Conservation (phyloP, 106 monocot species). For the Acanthochlamys bracteata region DNA sequence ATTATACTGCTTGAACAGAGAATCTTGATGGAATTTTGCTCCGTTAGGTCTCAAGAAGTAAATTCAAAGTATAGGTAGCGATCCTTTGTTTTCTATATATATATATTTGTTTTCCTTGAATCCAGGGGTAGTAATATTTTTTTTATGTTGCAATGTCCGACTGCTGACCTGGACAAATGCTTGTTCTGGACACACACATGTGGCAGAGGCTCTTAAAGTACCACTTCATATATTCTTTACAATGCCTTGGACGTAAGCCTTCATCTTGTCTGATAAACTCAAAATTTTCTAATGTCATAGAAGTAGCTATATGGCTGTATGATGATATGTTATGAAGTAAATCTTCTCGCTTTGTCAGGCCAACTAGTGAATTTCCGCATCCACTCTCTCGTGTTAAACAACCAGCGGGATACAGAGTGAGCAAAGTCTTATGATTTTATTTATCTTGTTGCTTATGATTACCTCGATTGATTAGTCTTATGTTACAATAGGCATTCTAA, state of each 20-base stretch:
- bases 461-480: background rate
- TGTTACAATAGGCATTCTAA: background rate
- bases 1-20: too few species aligned
- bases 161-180: conserved; percentile 37
- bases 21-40: too few species aligned
- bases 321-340: background rate
- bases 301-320: background rate
- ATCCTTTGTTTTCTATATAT: too few species aligned
- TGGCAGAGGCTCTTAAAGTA: conserved; percentile 92
- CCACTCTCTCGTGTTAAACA: conserved; percentile 95
- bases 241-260: conserved; percentile 99
- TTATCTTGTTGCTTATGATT: background rate
- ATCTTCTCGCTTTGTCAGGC: conserved; percentile 32
- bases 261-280: background rate
- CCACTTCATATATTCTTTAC: conserved; percentile 99
- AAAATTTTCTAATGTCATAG: background rate
- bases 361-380: conserved; percentile 98
- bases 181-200: conserved; percentile 98
- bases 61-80: too few species aligned
- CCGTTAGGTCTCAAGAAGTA: too few species aligned
- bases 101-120: too few species aligned
- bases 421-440: background rate
- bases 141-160: conserved; percentile 21
- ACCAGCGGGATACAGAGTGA: conserved; percentile 79
- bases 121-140: conserved; percentile 8